phyloP scores from a whole-genome alignment of 306 rosid species.

The Oemleria cerasiformis region DNA sequence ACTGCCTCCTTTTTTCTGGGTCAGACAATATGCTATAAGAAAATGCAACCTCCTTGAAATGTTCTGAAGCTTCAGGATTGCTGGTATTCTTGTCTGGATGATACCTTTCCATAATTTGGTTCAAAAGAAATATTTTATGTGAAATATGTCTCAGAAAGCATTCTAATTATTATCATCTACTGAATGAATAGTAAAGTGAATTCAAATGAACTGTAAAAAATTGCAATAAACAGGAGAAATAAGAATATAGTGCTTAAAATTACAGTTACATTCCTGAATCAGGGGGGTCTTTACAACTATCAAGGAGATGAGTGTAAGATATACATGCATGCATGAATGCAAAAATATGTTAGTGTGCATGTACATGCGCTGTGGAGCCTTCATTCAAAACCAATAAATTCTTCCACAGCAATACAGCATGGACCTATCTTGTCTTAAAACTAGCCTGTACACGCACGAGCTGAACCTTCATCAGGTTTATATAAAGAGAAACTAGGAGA shows the following conservation, averaged over 20 bases:
- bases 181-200: not conserved
- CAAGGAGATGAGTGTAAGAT: not conserved
- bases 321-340: too few relatives aligned
- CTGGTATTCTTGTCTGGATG: conserved; percentile 95
- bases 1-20: conserved; percentile 96
- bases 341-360: too few relatives aligned
- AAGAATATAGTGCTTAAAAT: not conserved
- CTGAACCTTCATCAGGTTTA: too few relatives aligned
- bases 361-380: too few relatives aligned
- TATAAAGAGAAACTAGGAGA: too few relatives aligned
- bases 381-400: too few relatives aligned
- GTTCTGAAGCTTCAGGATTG: conserved; percentile 94
- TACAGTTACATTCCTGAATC: not conserved
- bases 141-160: conserved; percentile 12
- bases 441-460: too few relatives aligned
- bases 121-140: conserved; percentile 1
- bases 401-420: too few relatives aligned
- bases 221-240: not conserved
- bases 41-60: conserved; percentile 93
- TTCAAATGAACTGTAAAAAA: not conserved
- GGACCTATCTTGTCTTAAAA: too few relatives aligned
- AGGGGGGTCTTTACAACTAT: not conserved
- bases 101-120: conserved; percentile 48
- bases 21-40: conserved; percentile 93
- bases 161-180: conserved; percentile 3